Percentiles rank a stretch among this genome's conserved stretches.
phyloP scores from a whole-genome alignment of 2,329 filamentous ascomycete species.

The Rhytidhysteron rufulum region DNA sequence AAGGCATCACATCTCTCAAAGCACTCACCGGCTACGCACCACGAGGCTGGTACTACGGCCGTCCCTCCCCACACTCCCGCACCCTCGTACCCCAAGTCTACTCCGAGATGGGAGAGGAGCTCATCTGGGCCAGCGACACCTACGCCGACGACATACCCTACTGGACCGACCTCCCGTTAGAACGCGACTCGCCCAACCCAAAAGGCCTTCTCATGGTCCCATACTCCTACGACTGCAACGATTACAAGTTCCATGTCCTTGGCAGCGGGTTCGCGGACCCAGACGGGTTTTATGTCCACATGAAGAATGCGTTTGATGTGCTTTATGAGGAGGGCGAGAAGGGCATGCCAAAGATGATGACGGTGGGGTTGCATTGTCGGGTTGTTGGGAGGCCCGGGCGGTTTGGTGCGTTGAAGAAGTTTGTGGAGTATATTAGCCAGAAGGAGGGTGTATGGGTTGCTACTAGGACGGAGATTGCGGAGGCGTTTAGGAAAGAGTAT shows the following conservation, averaged over 20 bases:
- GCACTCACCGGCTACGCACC: constrained; percentile 45
- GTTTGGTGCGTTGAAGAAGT: constrained; percentile 49
- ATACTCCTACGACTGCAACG: constrained; percentile 55
- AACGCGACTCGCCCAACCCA: constrained; percentile 36
- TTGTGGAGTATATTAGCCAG: constrained; percentile 50
- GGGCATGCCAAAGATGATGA: constrained; percentile 56
- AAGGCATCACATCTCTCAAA: constrained; percentile 41
- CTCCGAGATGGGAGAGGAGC: constrained; percentile 50
- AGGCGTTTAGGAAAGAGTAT: constrained; percentile 46
- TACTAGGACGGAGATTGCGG: constrained; percentile 51
- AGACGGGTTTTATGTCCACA: constrained; percentile 42
- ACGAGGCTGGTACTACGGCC: constrained; percentile 50
- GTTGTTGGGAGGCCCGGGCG: constrained; percentile 52
- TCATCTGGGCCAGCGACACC: constrained; percentile 49
- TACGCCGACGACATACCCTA: constrained; percentile 56
- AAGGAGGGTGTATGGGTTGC: constrained; percentile 56
- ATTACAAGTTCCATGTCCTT: constrained; percentile 46
- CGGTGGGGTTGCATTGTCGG: constrained; percentile 51
- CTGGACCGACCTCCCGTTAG: constrained; percentile 52
- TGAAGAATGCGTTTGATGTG: constrained; percentile 53
- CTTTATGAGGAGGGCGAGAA: constrained; percentile 50
- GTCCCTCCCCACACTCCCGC: constrained; percentile 42
- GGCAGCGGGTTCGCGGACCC: constrained; percentile 46
- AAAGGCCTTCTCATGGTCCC: constrained; percentile 54
- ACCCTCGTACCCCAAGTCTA: constrained; percentile 48